Evolutionary conservation across 2,329 filamentous ascomycete genomes (phyloP), one percentile per base, ranked within the genome.

Genomic region (Cladosporium sphaerospermum): DNA sequence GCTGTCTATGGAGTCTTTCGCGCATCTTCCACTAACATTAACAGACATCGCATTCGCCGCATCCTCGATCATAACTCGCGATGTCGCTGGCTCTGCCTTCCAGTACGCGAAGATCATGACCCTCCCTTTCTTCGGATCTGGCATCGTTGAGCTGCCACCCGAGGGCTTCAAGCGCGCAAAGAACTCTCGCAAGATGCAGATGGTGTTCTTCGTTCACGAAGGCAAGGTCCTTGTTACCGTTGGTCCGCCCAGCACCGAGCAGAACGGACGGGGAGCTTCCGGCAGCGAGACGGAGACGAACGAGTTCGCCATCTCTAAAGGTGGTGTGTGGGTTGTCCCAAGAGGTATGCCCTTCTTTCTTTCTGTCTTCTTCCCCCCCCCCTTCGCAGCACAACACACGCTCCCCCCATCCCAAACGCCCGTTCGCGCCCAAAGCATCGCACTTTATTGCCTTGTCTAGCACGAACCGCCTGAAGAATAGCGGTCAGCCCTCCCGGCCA

Each of bases 161-260:
- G 85, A 86, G 2, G 83, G 88, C 32, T 82, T 87, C 66, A 99
- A 99, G 76, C 83, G 85, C 61, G 82, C 85, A 45, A 97, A 97
- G 78, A 97, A 96, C 71, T 87, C 88, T 34, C 81, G 92, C 57
- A 91, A 88, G 73, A 97, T 96, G 89, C 90, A 96, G 67, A 93
- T 99, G 86, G 85, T 88, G 1, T 97, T 97, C 70, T 96, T 95
- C 62, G 86, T 99, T 31, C 85, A 89, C 61, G 80, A 81, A 42
- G 93, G 93, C 18, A 84, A 86, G 59, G 89, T 96, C 16, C 77
- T 83, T 59, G 91, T 96, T 16, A 86, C 83, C 28, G 81, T 95
- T 45, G 83, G 63, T 43, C 61, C 62, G 18, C 57, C 56, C 23
- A 28, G 33, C 9, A 10, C 37, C 11, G 50, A 53, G n/a, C 23